Evolutionary conservation across 2,329 filamentous ascomycete species (phyloP), one percentile per base, ranked within the genome.

Genomic region (Colletotrichum sp.): DNA sequence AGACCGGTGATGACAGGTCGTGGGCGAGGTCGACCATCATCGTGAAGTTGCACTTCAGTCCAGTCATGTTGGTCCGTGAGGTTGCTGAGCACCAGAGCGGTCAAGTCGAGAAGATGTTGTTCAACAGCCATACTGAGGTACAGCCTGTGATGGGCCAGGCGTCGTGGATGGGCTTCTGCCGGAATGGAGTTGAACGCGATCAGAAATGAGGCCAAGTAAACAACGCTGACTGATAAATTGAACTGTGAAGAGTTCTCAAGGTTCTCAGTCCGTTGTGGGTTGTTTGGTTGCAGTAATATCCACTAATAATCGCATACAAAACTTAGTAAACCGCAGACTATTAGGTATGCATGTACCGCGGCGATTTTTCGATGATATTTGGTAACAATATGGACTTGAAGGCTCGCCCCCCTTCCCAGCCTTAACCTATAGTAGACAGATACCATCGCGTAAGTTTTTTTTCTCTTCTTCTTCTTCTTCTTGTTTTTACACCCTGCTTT

Each of bases 1-100:
- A 96, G 85, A 30, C 95, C 95, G 26, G 92, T 93, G 72, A 97
- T 88, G 69, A 96, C 83, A 7, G 92, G 92, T 24, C 94, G 90
- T 2, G 90, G 86, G 12, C 92, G 87, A 55, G 83, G 81, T 5
- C 78, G 78, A 24, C 82, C 80, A 62, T 81, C 82, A n/a, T 79
- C 66, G 26, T 93, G 89, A 24, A 92, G 81, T 65, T 88, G 84
- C 62, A 96, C 84, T 26, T 88, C 83, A 26, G 90, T 91, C 95
- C 95, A 97, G 81, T 93, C 90, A 83, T 96, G 95, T 83, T 96
- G 94, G 82, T 94, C 88, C 79, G 91, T 88, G 64, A 97, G 90
- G 83, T 96, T 96, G 83, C 93, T 90, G 69, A 92, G 87, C 66
- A 96, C 92, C 66, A 92, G 80, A 16, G 79, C 73, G 15, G 84